These are phyloP conservation scores for Colletotrichum neosansevieriae DNA, from an alignment of 2,329 filamentous ascomycete genomes.

Conservation along the genomic window DNA sequence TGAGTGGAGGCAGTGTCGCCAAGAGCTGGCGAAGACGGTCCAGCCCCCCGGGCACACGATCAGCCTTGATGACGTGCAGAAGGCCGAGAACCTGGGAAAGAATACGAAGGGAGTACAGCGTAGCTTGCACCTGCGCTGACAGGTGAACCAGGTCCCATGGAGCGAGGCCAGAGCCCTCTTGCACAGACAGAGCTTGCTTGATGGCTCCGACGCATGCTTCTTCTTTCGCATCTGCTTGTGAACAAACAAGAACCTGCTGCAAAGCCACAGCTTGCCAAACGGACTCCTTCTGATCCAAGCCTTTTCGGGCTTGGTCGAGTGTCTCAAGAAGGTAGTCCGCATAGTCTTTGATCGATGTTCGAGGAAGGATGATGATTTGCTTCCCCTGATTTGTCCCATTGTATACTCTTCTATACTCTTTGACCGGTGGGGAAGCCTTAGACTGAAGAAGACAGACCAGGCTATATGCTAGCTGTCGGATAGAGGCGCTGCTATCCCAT, in stretches of 20 bases:
- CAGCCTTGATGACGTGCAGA: constrained; percentile 41
- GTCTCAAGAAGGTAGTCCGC: constrained; percentile 37
- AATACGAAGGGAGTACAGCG: constrained; percentile 72
- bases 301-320: constrained; percentile 43
- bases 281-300: constrained; percentile 40
- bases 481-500: constrained; percentile 64
- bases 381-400: constrained; percentile 34
- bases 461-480: constrained; percentile 68
- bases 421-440: constrained; percentile 42
- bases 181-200: constrained; percentile 25
- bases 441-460: constrained; percentile 46
- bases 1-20: constrained; percentile 17
- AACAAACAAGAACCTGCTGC: constrained; percentile 35
- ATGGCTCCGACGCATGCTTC: constrained; percentile 46
- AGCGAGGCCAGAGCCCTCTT: constrained; percentile 42
- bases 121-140: constrained; percentile 69
- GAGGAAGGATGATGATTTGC: constrained; percentile 26
- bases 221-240: constrained; percentile 46
- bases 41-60: neutral
- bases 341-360: constrained; percentile 23
- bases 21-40: constrained; percentile 22
- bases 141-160: constrained; percentile 73
- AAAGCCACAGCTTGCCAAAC: constrained; percentile 35
- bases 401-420: constrained; percentile 53
- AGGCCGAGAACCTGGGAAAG: constrained; percentile 61